A percentile compares a stretch with the other conserved stretches of the same genome.
Evolutionary conservation across 2,329 filamentous ascomycete genomes (phyloP).

Genomic region (Aspergillus piperis): DNA sequence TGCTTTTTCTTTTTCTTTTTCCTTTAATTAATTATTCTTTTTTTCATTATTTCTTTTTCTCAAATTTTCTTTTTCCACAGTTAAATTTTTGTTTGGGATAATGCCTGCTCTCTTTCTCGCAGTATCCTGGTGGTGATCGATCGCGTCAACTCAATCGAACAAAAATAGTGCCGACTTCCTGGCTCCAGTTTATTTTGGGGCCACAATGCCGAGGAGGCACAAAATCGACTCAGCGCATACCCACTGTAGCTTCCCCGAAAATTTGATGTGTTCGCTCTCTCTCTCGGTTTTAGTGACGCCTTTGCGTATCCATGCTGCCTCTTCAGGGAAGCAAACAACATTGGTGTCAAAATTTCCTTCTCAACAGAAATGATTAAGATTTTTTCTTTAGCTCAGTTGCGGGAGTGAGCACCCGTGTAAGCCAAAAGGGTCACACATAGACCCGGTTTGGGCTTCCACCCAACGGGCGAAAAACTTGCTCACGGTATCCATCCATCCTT

Average conservation of each 20-base stretch:
- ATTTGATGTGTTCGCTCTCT: not conserved
- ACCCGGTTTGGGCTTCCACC: constrained; percentile 14
- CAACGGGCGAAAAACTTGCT: constrained; percentile 5
- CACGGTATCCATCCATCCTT: constrained; percentile 8
- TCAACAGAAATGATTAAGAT: too few species aligned
- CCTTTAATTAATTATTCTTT: too few species aligned
- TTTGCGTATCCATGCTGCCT: not conserved
- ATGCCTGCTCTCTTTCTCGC: not conserved
- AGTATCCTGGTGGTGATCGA: not conserved
- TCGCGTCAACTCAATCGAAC: constrained; percentile 1
- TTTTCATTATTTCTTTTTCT: too few species aligned
- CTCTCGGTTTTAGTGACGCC: not conserved
- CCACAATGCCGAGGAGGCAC: not conserved
- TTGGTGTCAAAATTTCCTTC: not conserved
- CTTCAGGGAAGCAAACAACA: not conserved
- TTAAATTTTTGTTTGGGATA: not conserved
- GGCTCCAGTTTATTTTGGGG: not conserved
- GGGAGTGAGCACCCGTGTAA: constrained; percentile 10
- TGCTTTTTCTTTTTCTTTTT: not conserved
- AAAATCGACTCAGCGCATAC: not conserved
- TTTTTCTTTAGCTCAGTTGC: not conserved
- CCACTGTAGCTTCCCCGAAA: not conserved
- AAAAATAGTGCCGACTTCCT: not conserved
- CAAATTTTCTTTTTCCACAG: not conserved
- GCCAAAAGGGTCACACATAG: constrained; percentile 21